Percentiles rank a stretch among this genome's conserved stretches.
Evolutionary conservation across 495 filamentous ascomycete genomes (phyloP).

Genomic region (Neurospora tetraspora): DNA sequence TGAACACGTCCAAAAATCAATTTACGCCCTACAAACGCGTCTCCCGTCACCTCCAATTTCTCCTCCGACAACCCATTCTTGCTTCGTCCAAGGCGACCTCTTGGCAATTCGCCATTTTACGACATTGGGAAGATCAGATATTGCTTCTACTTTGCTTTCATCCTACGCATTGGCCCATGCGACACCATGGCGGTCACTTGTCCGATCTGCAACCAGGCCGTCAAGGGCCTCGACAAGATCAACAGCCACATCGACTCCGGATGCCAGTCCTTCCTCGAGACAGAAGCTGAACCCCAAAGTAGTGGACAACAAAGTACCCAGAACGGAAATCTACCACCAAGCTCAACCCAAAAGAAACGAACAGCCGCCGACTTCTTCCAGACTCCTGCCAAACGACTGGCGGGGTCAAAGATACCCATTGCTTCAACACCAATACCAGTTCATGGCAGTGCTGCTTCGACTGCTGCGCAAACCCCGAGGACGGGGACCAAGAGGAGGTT

Average conservation of each 20-base stretch:
- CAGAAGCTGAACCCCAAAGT: slow-evolving; percentile 14
- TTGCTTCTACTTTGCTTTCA: background rate
- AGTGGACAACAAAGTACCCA: slow-evolving; percentile 35
- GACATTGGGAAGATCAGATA: background rate
- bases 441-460: slow-evolving; percentile 15
- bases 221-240: slow-evolving; percentile 60
- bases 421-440: slow-evolving; percentile 11
- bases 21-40: slow-evolving; percentile 1
- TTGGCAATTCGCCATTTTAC: background rate
- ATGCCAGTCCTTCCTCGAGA: slow-evolving; percentile 50
- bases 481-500: slow-evolving; percentile 29
- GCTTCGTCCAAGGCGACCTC: background rate
- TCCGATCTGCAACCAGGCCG: slow-evolving; percentile 73
- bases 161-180: background rate
- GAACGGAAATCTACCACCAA: slow-evolving; percentile 12
- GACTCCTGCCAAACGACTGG: slow-evolving; percentile 47
- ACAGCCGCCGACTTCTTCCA: slow-evolving; percentile 69
- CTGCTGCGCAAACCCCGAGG: slow-evolving; percentile 2
- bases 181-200: slow-evolving; percentile 50
- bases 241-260: slow-evolving; percentile 86
- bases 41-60: background rate
- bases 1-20: slow-evolving; percentile 6
- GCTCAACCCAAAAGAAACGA: slow-evolving; percentile 40
- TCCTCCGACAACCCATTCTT: background rate
- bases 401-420: slow-evolving; percentile 13